Evolutionary conservation across 2,329 filamentous ascomycete genomes (phyloP), one percentile per base, ranked within the genome.

Genomic region (Amylocarpus encephaloides): DNA sequence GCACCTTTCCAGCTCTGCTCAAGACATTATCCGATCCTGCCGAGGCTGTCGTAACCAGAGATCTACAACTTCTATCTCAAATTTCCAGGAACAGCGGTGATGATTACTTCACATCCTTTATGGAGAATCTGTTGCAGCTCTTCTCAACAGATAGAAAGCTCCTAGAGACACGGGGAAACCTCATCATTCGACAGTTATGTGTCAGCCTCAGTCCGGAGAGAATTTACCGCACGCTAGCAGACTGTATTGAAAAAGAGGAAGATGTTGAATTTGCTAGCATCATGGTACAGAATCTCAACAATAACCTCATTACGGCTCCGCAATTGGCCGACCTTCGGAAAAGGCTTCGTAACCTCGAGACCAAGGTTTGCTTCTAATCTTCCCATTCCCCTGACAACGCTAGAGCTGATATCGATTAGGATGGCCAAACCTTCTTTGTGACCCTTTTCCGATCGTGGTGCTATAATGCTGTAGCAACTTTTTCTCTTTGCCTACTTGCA

Each of bases 211-310:
- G 91, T 58, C 87, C 93, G 0, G 93, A 98, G 67, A 82, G 91
- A 41, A 98, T 98, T 51, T 98, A 97, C 64, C 83, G 93, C 30
- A 97, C 90, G 2, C 76, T 98, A 56, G 94, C 93, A 22, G 93
- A 98, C 62, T 96, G 93, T 60, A 86, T 98, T 9, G 93, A 97
- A 68, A 95, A 91, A 64, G 93, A 98, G 67, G 93, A 97, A 70
- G 93, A 98, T 66, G 82, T 98, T 38, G 94, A 98, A 67, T 98
- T 98, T 69, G 92, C 93, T 13, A 96, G 92, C 66, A 97, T 98
- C 62, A 98, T 98, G 93, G 90, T 98, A 29, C 93, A 98, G 67
- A 97, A 97, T 63, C 76, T 98, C 46, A 98, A 98, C 72, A 98
- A 98, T 68, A 98, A 98, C 62, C 82, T 98, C 48, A 96, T 98